A percentile compares a stretch with the other conserved stretches of the same genome.
Conservation (phyloP, 2,329 filamentous ascomycete species). For the Ophiobolus disseminans region DNA sequence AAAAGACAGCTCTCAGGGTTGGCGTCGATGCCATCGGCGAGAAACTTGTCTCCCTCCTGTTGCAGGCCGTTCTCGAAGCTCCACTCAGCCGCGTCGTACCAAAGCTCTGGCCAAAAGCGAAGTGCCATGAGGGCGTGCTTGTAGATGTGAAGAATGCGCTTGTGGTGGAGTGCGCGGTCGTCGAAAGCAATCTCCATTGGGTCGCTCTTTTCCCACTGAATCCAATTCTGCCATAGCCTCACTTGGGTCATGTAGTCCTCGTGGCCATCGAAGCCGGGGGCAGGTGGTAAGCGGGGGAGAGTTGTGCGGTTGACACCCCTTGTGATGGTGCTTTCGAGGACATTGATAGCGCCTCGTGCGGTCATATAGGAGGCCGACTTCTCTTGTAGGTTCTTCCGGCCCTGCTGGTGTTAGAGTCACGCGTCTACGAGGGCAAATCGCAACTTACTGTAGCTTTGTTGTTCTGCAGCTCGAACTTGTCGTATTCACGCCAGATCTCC, state of each 20-base stretch:
- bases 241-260: slow-evolving; percentile 85
- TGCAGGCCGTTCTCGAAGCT: slow-evolving; percentile 80
- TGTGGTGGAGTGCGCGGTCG: slow-evolving; percentile 75
- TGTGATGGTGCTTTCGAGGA: slow-evolving; percentile 90
- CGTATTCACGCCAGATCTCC: slow-evolving; percentile 94
- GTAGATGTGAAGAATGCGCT: slow-evolving; percentile 87
- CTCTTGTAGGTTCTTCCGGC: slow-evolving; percentile 93
- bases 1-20: slow-evolving; percentile 94
- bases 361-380: slow-evolving; percentile 95
- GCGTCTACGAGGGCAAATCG: neutral
- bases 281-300: slow-evolving; percentile 80
- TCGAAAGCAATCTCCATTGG: slow-evolving; percentile 85
- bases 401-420: slow-evolving; percentile 59
- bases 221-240: slow-evolving; percentile 90
- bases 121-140: slow-evolving; percentile 93
- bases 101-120: slow-evolving; percentile 93
- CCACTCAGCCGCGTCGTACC: slow-evolving; percentile 94
- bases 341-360: slow-evolving; percentile 86
- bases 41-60: slow-evolving; percentile 76
- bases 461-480: slow-evolving; percentile 90
- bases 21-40: slow-evolving; percentile 81
- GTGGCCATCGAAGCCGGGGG: slow-evolving; percentile 84
- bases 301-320: slow-evolving; percentile 77
- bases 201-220: slow-evolving; percentile 93
- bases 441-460: slow-evolving; percentile 84